Percentiles rank a stretch among this genome's conserved stretches.
phyloP scores from a whole-genome alignment of 768 basidiomycete genomes.

The Kwoniella sp. region DNA sequence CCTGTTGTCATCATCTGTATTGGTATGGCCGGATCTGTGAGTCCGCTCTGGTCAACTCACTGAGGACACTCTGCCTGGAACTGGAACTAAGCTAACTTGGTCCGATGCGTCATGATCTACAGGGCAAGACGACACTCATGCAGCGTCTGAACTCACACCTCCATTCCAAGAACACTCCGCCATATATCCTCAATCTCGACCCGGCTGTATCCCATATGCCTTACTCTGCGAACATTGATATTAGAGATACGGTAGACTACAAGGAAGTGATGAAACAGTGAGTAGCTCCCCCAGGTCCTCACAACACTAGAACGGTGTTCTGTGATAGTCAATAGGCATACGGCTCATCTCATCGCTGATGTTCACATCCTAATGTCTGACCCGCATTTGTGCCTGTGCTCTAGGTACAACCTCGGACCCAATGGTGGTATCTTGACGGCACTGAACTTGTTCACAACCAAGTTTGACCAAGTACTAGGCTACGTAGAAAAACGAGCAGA shows the following conservation, averaged over 20 bases:
- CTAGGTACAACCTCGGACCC: conserved; percentile 93
- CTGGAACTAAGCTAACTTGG: too few relatives aligned
- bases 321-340: too few relatives aligned
- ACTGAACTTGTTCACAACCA: conserved; percentile 95
- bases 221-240: conserved; percentile 96
- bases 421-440: conserved; percentile 98
- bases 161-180: conserved; percentile 67
- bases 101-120: too few relatives aligned
- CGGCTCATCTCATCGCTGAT: neutral
- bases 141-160: conserved; percentile 91
- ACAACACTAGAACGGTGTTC: too few relatives aligned
- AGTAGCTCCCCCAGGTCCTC: conserved; percentile 58
- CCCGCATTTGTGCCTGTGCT: neutral
- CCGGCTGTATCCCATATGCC: conserved; percentile 90
- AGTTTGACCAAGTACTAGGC: conserved; percentile 93
- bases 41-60: conserved; percentile 22
- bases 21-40: conserved; percentile 84
- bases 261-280: conserved; percentile 99
- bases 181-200: conserved; percentile 96
- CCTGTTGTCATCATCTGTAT: conserved; percentile 85
- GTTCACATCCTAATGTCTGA: neutral
- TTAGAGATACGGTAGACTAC: conserved; percentile 95
- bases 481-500: conserved; percentile 89
- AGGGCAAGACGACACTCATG: conserved; percentile 94
- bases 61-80: too few relatives aligned